phyloP scores from a whole-genome alignment of 768 basidiomycete species.

The Agaricus blazei region DNA sequence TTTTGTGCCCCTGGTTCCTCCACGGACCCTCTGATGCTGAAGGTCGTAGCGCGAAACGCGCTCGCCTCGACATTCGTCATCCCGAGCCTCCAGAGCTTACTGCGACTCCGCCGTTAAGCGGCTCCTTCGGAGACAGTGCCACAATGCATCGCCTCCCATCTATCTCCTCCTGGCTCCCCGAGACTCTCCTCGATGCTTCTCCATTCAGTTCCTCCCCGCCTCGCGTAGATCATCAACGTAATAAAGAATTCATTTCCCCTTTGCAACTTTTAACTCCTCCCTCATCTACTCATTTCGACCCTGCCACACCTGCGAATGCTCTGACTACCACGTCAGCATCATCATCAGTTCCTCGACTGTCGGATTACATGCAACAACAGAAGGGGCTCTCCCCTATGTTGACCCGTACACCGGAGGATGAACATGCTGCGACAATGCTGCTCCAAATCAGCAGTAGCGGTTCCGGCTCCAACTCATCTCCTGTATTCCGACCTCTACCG shows the following conservation, averaged over 20 bases:
- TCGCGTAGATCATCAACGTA: conserved; percentile 2
- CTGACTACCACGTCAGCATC: conserved; percentile 3
- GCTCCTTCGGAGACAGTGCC: conserved; percentile 7
- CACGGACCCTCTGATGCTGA: neutral
- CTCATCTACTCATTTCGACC: conserved; percentile 45
- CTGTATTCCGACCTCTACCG: conserved; percentile 20
- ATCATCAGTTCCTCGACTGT: conserved; percentile 11
- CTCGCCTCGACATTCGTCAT: neutral
- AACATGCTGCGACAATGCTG: conserved; percentile 62
- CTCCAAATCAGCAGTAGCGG: conserved; percentile 41
- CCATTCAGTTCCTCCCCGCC: conserved; percentile 11
- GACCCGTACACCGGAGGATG: conserved; percentile 56
- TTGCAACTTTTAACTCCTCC: conserved; percentile 53
- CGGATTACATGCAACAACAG: conserved; percentile 5
- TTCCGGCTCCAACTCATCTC: conserved; percentile 42
- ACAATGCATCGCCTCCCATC: conserved; percentile 46
- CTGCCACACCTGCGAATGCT: conserved; percentile 36
- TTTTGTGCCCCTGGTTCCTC: conserved; percentile 7
- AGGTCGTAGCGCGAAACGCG: neutral
- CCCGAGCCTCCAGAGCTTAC: neutral
- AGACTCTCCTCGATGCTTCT: conserved; percentile 26
- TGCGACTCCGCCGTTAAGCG: conserved; percentile 12
- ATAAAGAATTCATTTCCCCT: conserved; percentile 13
- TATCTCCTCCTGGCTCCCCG: conserved; percentile 66
- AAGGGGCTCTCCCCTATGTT: conserved; percentile 16